A percentile compares a stretch with the other conserved stretches of the same genome.
phyloP scores from a whole-genome alignment of 768 basidiomycete genomes.

The Boletales sp. region DNA sequence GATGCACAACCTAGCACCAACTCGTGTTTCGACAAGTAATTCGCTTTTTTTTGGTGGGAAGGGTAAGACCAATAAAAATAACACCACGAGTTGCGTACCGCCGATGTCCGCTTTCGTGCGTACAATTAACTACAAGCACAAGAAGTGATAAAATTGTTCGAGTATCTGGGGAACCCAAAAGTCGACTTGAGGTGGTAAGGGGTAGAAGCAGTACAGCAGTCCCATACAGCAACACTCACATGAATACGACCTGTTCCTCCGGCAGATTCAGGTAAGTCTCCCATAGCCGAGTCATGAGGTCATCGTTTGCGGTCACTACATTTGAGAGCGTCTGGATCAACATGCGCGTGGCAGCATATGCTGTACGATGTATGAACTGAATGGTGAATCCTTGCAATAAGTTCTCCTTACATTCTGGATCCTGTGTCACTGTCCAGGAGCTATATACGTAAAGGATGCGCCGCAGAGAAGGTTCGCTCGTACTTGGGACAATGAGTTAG shows the following conservation, averaged over 20 bases:
- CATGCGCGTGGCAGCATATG: slow-evolving; percentile 57
- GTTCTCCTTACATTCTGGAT: slow-evolving; percentile 47
- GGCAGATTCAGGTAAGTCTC: slow-evolving; percentile 59
- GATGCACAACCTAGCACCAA: slow-evolving; percentile 65
- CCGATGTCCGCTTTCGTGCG: slow-evolving; percentile 52
- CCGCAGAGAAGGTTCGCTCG: slow-evolving; percentile 69
- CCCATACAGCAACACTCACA: slow-evolving; percentile 45
- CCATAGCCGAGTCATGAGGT: slow-evolving; percentile 58
- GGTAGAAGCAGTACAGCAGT: not conserved
- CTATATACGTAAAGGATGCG: slow-evolving; percentile 68
- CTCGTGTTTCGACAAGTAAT: slow-evolving; percentile 48
- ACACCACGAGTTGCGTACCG: slow-evolving; percentile 42
- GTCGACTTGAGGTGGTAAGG: slow-evolving; percentile 39
- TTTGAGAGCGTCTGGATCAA: slow-evolving; percentile 81
- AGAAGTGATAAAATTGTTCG: slow-evolving; percentile 58
- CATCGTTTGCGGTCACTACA: slow-evolving; percentile 70
- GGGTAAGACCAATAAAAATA: slow-evolving; percentile 7
- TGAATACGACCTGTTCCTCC: slow-evolving; percentile 70
- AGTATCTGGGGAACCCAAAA: slow-evolving; percentile 62
- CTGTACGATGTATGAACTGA: slow-evolving; percentile 35
- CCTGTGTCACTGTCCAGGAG: slow-evolving; percentile 68
- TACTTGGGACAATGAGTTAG: slow-evolving; percentile 38
- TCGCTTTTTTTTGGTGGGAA: slow-evolving; percentile 29
- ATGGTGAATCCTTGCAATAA: not conserved
- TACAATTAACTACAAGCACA: slow-evolving; percentile 70